Percentiles rank a stretch among this genome's conserved stretches.
phyloP scores from a whole-genome alignment of 495 filamentous ascomycete species.

The Cercophora newfieldiana region DNA sequence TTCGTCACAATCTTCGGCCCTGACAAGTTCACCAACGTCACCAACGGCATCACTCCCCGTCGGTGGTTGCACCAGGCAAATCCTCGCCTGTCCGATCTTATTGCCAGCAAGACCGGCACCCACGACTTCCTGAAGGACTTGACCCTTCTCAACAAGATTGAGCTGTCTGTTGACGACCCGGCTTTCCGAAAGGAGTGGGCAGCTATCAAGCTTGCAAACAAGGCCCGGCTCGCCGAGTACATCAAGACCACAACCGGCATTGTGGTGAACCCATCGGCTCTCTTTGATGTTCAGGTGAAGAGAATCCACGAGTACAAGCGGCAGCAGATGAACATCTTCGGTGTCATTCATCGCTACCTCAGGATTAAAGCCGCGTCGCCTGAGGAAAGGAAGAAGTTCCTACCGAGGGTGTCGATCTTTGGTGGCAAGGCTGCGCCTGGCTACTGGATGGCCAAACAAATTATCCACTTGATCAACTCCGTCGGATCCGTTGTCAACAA shows the following conservation, averaged over 20 bases:
- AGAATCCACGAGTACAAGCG: constrained; percentile 99
- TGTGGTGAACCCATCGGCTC: constrained; percentile 78
- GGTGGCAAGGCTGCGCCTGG: constrained; percentile 96
- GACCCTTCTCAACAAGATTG: constrained; percentile 79
- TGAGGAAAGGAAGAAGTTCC: constrained; percentile 83
- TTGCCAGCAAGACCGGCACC: constrained; percentile 82
- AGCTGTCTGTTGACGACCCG: constrained; percentile 77
- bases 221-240: constrained; percentile 79
- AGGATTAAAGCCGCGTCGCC: constrained; percentile 80
- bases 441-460: constrained; percentile 99
- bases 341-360: constrained; percentile 93
- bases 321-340: constrained; percentile 98
- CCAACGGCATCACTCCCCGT: constrained; percentile 93
- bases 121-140: constrained; percentile 85
- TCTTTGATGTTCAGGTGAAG: constrained; percentile 98
- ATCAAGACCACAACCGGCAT: constrained; percentile 80
- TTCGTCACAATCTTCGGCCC: constrained; percentile 91
- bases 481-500: constrained; percentile 91
- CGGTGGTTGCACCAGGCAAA: constrained; percentile 98
- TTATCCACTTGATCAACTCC: constrained; percentile 93
- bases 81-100: constrained; percentile 85
- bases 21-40: constrained; percentile 98
- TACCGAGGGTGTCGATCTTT: constrained; percentile 94
- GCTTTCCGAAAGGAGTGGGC: constrained; percentile 89
- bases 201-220: constrained; percentile 74